phyloP scores from a whole-genome alignment of 2,329 filamentous ascomycete genomes.

The Beauveria bassiana region DNA sequence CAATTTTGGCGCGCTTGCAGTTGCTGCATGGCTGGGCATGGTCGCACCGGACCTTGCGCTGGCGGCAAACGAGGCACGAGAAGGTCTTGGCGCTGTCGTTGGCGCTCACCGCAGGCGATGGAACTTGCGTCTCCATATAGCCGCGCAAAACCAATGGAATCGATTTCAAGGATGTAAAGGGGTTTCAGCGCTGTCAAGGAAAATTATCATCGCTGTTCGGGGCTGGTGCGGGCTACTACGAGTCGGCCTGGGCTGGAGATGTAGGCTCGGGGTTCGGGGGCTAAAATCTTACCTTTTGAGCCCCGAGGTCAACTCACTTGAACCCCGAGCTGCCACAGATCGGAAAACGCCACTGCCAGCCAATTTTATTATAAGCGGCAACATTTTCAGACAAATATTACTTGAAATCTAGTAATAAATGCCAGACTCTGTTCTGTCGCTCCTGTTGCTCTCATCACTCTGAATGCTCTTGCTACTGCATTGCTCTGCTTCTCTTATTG shows the following conservation, averaged over 20 bases:
- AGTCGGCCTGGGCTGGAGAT: not conserved
- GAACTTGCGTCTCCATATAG: not conserved
- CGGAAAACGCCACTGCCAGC: not conserved
- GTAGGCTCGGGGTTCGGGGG: slow-evolving; percentile 10
- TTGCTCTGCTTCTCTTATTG: no score
- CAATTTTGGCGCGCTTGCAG: slow-evolving; percentile 29
- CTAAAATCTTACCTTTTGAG: not conserved
- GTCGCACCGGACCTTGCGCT: slow-evolving; percentile 36
- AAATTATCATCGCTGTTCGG: not conserved
- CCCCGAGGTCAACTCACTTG: not conserved
- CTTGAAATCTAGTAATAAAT: no score
- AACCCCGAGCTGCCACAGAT: not conserved
- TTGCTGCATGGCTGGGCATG: slow-evolving; percentile 34
- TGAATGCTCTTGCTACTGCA: no score
- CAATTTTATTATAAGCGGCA: not conserved
- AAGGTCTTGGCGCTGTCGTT: slow-evolving; percentile 1
- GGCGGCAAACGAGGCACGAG: slow-evolving; percentile 29
- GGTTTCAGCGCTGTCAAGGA: no score
- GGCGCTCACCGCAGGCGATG: not conserved
- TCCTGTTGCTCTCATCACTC: not conserved
- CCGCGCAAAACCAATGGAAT: no score
- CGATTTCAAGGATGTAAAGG: no score
- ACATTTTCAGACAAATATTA: no score
- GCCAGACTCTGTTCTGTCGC: not conserved
- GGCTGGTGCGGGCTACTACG: not conserved